Percentiles rank a stretch among this genome's conserved stretches.
Conservation (phyloP, 2,329 filamentous ascomycete species). For the Colletotrichum melonis region DNA sequence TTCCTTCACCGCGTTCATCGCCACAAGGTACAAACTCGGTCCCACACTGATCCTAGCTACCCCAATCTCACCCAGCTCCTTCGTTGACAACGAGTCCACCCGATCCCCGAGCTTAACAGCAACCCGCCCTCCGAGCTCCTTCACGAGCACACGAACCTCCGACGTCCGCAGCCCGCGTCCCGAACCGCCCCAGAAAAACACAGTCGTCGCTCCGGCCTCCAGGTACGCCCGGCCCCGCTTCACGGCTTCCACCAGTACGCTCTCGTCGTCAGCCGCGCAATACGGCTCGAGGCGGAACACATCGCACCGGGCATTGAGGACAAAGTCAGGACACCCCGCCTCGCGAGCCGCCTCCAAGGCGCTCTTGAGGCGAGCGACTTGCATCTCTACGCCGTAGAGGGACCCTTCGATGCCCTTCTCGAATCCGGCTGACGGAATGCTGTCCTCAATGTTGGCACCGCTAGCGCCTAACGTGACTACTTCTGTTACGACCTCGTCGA, state of each 20-base stretch:
- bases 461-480: conserved; percentile 64
- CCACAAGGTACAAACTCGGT: conserved; percentile 55
- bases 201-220: conserved; percentile 66
- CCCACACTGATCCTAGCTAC: conserved; percentile 68
- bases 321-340: conserved; percentile 64
- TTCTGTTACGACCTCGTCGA: conserved; percentile 55
- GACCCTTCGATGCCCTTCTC: conserved; percentile 43
- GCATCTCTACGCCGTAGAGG: conserved; percentile 54
- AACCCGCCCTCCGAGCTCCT: conserved; percentile 60
- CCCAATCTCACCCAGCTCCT: conserved; percentile 58
- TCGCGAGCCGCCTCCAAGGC: conserved; percentile 56
- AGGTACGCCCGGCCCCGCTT: conserved; percentile 67
- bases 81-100: conserved; percentile 53
- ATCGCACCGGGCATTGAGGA: conserved; percentile 69
- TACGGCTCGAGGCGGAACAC: conserved; percentile 53
- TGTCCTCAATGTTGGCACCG: conserved; percentile 71
- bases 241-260: conserved; percentile 59
- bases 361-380: conserved; percentile 57
- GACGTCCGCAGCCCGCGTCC: conserved; percentile 53
- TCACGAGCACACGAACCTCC: conserved; percentile 59
- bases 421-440: conserved; percentile 48
- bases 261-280: conserved; percentile 44
- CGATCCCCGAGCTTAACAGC: conserved; percentile 57
- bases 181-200: conserved; percentile 70
- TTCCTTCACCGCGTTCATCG: conserved; percentile 51